A percentile compares a stretch with the other conserved stretches of the same genome.
These are phyloP conservation scores for Tetrahymena thermophila DNA, from an alignment of 73 alveolate species.

Conservation along the genomic window DNA sequence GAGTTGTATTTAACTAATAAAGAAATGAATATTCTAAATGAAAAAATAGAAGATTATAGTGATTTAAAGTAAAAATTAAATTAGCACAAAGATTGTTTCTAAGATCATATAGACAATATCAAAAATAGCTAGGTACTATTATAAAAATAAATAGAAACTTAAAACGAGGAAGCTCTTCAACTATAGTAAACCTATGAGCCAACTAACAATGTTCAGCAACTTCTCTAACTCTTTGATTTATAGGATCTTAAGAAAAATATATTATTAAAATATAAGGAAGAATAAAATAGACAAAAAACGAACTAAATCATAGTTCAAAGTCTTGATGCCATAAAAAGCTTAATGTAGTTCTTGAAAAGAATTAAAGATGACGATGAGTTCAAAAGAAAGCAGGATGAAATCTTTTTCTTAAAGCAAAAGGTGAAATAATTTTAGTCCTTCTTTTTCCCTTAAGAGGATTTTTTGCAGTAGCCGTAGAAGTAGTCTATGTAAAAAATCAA, in stretches of 20 bases:
- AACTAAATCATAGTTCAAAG: background rate
- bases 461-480: background rate
- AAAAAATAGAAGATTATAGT: background rate
- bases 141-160: background rate
- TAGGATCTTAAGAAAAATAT: background rate
- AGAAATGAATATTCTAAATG: background rate
- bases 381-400: background rate
- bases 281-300: background rate
- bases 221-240: background rate
- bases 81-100: background rate
- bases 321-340: background rate
- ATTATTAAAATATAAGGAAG: background rate
- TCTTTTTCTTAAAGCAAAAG: background rate
- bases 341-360: background rate
- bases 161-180: background rate
- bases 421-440: background rate
- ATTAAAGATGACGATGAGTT: background rate
- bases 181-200: background rate
- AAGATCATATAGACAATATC: background rate
- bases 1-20: background rate
- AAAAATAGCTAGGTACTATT: background rate
- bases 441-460: background rate
- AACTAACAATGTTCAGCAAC: background rate
- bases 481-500: background rate
- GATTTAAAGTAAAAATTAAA: background rate